phyloP scores from a whole-genome alignment of 768 basidiomycete genomes.

The Mycena alexandri region DNA sequence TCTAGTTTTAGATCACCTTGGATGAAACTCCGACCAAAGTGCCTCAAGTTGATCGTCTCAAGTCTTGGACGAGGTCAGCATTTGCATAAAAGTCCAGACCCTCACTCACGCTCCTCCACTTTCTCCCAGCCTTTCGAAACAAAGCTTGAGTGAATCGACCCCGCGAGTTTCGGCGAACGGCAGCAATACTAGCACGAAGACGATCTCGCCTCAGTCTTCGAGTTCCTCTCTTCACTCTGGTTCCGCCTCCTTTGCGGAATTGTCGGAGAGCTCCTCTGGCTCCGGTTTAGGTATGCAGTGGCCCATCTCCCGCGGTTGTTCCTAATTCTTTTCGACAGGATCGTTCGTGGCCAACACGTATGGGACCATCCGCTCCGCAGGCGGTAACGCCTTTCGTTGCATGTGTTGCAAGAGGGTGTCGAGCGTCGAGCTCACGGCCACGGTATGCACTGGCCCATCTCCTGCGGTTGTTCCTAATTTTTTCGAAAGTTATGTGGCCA shows the following conservation, averaged over 20 bases:
- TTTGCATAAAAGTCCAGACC: neutral
- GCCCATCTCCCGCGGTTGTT: neutral
- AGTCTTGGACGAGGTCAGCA: neutral
- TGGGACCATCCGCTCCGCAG: neutral
- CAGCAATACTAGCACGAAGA: neutral
- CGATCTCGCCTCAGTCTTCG: slow-evolving; percentile 16
- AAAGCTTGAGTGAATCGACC: neutral
- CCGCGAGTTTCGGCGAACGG: neutral
- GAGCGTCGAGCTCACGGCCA: slow-evolving; percentile 67
- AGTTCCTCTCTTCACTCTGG: slow-evolving; percentile 10
- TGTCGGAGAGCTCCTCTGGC: neutral
- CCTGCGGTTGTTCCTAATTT: too few relatives aligned
- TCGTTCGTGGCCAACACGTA: neutral
- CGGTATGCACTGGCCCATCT: too few relatives aligned
- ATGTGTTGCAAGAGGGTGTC: slow-evolving; percentile 63
- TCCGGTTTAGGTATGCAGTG: neutral
- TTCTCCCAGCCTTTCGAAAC: neutral
- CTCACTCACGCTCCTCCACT: too few relatives aligned
- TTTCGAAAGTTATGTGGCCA: slow-evolving; percentile 76
- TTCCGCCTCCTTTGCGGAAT: neutral
- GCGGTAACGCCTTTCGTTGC: slow-evolving; percentile 44
- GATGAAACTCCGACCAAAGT: neutral
- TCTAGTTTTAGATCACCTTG: neutral
- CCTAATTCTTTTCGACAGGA: neutral
- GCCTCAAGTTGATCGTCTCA: neutral